A percentile compares a stretch with the other conserved stretches of the same genome.
Conservation (phyloP, 805 yeast species). For the Starmerella asiatica region DNA sequence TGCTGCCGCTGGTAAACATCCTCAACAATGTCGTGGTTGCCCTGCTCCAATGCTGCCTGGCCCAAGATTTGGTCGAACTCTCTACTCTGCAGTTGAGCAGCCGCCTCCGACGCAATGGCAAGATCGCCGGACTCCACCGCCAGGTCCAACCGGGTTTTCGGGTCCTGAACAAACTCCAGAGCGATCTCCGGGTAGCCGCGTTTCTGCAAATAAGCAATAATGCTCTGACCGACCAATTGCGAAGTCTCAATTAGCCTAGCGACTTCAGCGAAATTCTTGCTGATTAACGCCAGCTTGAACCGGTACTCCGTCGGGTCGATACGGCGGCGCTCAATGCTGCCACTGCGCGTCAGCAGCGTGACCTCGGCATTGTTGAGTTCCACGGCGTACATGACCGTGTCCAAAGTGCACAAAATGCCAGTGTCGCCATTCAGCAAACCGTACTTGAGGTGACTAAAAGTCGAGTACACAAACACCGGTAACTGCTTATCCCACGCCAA, state of each 20-base stretch:
- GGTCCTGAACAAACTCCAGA: conserved; percentile 88
- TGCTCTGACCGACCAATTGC: conserved; percentile 91
- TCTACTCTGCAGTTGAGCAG: conserved; percentile 54
- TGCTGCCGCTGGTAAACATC: conserved; percentile 77
- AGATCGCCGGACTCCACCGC: conserved; percentile 90
- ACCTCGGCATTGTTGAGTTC: conserved; percentile 55
- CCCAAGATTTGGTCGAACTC: conserved; percentile 72
- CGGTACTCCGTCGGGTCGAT: conserved; percentile 97
- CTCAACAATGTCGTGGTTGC: conserved; percentile 75
- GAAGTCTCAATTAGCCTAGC: conserved; percentile 76
- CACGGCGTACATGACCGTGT: conserved; percentile 70
- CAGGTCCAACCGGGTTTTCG: conserved; percentile 88
- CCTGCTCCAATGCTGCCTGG: conserved; percentile 77
- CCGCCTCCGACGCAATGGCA: conserved; percentile 76
- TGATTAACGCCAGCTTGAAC: conserved; percentile 83
- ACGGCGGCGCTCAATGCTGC: conserved; percentile 59
- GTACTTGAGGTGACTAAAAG: conserved; percentile 91
- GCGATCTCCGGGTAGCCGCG: conserved; percentile 97
- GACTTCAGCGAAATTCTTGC: conserved; percentile 83
- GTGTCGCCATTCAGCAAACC: conserved; percentile 84
- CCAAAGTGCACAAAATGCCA: conserved; percentile 88
- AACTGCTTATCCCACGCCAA: conserved; percentile 96
- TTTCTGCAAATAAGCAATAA: conserved; percentile 86
- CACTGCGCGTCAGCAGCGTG: conserved; percentile 70
- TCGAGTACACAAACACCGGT: conserved; percentile 70